These are phyloP conservation scores for Plectranthus barbatus DNA, from an alignment of 257 asterid species.

Conservation along the genomic window DNA sequence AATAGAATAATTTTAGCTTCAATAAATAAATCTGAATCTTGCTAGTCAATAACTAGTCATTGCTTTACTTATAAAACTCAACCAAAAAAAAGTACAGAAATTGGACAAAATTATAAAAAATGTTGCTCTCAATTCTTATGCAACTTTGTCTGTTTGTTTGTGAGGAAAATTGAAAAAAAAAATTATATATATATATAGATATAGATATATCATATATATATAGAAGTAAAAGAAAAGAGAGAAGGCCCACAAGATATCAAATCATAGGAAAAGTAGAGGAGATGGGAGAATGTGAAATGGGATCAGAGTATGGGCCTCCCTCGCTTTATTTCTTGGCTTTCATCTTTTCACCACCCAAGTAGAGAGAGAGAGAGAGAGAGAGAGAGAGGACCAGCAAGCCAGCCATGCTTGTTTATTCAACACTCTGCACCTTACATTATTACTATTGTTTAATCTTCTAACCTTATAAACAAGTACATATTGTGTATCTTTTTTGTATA, in stretches of 20 bases:
- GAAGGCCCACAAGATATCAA: slow-evolving; percentile 49
- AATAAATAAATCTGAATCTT: not conserved
- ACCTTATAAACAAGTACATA: slow-evolving; percentile 7
- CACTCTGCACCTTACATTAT: slow-evolving; percentile 25
- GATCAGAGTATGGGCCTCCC: slow-evolving; percentile 55
- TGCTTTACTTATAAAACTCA: not conserved
- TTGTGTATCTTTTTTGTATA: not conserved
- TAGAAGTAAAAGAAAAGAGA: not conserved
- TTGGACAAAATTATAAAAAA: not conserved
- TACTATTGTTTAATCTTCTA: slow-evolving; percentile 5
- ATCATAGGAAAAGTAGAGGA: slow-evolving; percentile 34
- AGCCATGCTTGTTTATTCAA: slow-evolving; percentile 10
- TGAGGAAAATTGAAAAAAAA: not conserved
- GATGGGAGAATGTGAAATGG: slow-evolving; percentile 33
- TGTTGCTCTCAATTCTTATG: not conserved
- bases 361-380: slow-evolving; percentile 14
- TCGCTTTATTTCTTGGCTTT: slow-evolving; percentile 31
- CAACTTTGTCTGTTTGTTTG: slow-evolving; percentile 5
- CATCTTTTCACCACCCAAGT: slow-evolving; percentile 25
- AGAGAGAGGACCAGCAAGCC: not conserved
- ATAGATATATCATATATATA: no score
- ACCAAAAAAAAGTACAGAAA: not conserved
- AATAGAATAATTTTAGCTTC: not conserved
- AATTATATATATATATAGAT: no score
- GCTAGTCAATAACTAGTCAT: not conserved